Evolutionary conservation across 768 basidiomycete genomes (phyloP), one percentile per base, ranked within the genome.

Genomic region (Calocera viscosa): DNA sequence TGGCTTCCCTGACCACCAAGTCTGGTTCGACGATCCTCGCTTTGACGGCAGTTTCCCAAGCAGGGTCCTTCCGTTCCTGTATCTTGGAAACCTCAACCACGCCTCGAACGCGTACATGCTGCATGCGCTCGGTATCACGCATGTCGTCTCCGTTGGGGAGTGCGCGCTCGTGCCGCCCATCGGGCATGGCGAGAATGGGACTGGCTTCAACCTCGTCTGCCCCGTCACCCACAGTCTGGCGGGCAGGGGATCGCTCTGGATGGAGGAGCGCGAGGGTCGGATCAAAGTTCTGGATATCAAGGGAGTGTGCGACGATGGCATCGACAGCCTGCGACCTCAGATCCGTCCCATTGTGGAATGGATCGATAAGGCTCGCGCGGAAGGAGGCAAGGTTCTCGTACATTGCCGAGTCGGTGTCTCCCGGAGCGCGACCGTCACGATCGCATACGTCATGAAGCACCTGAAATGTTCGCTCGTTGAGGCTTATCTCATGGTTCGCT

Each of bases 321-420:
- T 96, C 74, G 94, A 95, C 76, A 91, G 90, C 32, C 83, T 98
- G 32, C 87, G 91, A 72, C 91, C 90, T 5, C 88, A 94, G 76
- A 82, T 98, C 34, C 86, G 86, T 68, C 87, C 88, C 1, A 90
- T 95, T 43, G 92, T 92, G 73, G 88, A 87, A 53, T 97, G 94
- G 91, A 97, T 98, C 71, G 92, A 95, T 72, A 81, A 83, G 64
- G 95, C 93, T 47, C 79, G 91, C 41, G 76, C 78, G 35, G 83
- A 86, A 64, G 94, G 94, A 7, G 95, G 95, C 1, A 89, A 90
- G 73, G 88, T 95, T 35, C 81, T 98, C 64, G 93, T 98, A 8
- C 95, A 98, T 76, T 98, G 95, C 76, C 83, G 94, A n/a, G 95
- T 98, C n/a, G 95, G 95, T n/a, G 95, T 98, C 47, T 91, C 89